These are phyloP conservation scores for Fraxinus sp. DNA, from an alignment of 305 asterid species.

Conservation along the genomic window DNA sequence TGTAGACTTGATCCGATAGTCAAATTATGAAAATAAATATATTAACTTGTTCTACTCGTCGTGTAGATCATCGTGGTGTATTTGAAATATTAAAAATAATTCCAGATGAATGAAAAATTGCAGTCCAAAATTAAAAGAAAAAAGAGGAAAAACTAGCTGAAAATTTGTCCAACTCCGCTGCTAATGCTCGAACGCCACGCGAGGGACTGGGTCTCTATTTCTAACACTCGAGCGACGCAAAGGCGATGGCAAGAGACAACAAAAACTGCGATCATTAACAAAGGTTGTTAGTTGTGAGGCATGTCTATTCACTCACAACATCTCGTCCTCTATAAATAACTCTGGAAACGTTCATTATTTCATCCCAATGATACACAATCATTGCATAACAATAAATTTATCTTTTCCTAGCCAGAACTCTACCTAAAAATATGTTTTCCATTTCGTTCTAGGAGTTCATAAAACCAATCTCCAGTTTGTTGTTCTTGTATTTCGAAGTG, in stretches of 20 bases:
- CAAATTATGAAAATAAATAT: too few relatives aligned
- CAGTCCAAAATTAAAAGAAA: not conserved
- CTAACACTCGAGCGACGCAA: not conserved
- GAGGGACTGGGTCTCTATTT: not conserved
- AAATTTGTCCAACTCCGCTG: not conserved
- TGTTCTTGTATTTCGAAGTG: not conserved
- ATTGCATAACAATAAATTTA: too few relatives aligned
- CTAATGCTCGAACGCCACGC: not conserved
- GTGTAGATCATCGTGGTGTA: not conserved
- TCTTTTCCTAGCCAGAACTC: not conserved
- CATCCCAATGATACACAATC: not conserved
- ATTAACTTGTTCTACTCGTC: not conserved
- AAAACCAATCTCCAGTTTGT: not conserved
- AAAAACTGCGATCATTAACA: not conserved
- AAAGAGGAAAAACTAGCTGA: not conserved
- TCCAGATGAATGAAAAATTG: not conserved
- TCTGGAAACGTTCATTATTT: not conserved
- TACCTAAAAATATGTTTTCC: too few relatives aligned
- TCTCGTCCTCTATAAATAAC: not conserved
- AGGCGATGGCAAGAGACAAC: not conserved
- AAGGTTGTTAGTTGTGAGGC: not conserved
- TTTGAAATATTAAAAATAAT: not conserved
- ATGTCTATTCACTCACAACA: not conserved
- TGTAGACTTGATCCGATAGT: too few relatives aligned
- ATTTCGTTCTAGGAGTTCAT: not conserved